Conservation (phyloP, 2,329 filamentous ascomycete genomes). For the Ceratocystis cubensis region DNA sequence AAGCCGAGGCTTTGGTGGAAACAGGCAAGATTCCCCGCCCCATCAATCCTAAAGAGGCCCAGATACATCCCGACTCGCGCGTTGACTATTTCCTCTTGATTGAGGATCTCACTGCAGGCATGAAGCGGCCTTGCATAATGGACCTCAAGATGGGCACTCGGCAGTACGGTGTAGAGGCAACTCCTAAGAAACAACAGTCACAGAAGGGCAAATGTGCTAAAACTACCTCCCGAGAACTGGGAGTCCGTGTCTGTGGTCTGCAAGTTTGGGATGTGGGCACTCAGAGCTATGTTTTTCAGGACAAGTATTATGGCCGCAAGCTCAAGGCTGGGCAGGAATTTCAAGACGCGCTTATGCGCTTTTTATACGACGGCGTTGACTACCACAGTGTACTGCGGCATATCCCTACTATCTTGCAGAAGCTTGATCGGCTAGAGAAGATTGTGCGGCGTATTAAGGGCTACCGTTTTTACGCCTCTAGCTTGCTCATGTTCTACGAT, state of each 20-base stretch:
- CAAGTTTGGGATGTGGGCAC: slow-evolving; percentile 86
- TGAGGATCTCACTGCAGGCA: slow-evolving; percentile 89
- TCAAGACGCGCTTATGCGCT: slow-evolving; percentile 72
- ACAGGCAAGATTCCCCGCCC: slow-evolving; percentile 42
- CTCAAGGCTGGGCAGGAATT: slow-evolving; percentile 82
- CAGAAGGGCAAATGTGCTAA: slow-evolving; percentile 85
- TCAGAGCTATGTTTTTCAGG: slow-evolving; percentile 82
- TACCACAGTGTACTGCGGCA: slow-evolving; percentile 69
- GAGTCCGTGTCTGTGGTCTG: slow-evolving; percentile 87
- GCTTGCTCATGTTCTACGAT: slow-evolving; percentile 90
- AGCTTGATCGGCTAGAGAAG: slow-evolving; percentile 67
- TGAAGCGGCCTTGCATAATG: slow-evolving; percentile 92
- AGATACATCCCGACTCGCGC: slow-evolving; percentile 48
- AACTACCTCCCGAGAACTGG: slow-evolving; percentile 82
- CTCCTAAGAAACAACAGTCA: slow-evolving; percentile 81
- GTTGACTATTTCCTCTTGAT: slow-evolving; percentile 88
- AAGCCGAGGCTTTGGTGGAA: slow-evolving; percentile 18
- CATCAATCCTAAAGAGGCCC: slow-evolving; percentile 65
- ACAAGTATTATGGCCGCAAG: slow-evolving; percentile 92
- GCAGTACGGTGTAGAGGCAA: slow-evolving; percentile 88
- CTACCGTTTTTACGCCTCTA: slow-evolving; percentile 92
- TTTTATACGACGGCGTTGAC: slow-evolving; percentile 81
- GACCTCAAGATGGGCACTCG: slow-evolving; percentile 98
- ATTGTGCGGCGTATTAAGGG: slow-evolving; percentile 69
- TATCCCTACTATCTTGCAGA: slow-evolving; percentile 75